Conservation (phyloP, 78 protist genomes). For the Chrysochromulina tobinii region DNA sequence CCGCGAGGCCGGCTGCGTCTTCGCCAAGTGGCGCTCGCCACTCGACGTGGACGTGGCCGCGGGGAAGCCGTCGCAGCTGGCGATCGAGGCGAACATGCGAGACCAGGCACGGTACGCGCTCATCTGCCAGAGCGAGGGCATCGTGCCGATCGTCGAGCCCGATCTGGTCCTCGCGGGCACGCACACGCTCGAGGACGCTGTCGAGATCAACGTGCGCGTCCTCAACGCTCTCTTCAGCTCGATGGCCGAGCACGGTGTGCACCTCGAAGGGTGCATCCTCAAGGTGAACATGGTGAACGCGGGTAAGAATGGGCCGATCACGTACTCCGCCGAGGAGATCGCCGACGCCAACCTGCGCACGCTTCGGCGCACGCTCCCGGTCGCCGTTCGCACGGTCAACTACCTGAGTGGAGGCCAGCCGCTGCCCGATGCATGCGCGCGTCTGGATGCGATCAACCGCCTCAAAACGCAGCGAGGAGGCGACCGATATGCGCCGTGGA, state of each 20-base stretch:
- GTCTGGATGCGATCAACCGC: too few relatives aligned
- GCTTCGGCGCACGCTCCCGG: too few relatives aligned
- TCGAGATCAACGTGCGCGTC: neutral
- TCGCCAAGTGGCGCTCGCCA: constrained; percentile 47
- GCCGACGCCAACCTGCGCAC: too few relatives aligned
- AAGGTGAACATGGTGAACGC: constrained; percentile 23
- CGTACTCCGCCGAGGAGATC: too few relatives aligned
- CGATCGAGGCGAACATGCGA: constrained; percentile 37
- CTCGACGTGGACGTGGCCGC: constrained; percentile 2
- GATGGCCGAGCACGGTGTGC: neutral
- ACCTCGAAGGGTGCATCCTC: constrained; percentile 4
- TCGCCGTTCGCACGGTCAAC: too few relatives aligned
- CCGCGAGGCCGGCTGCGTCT: neutral
- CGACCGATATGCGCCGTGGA: too few relatives aligned
- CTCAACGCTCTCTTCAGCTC: neutral
- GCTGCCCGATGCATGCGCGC: too few relatives aligned
- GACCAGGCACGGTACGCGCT: constrained; percentile 51
- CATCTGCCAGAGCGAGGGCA: constrained; percentile 35
- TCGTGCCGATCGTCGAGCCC: constrained; percentile 50
- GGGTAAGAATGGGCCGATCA: neutral
- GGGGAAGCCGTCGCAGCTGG: constrained; percentile 27
- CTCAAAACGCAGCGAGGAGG: too few relatives aligned
- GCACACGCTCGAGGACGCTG: constrained; percentile 39
- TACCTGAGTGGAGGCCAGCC: too few relatives aligned
- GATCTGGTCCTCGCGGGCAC: constrained; percentile 30